Evolutionary conservation across 768 basidiomycete genomes (phyloP), one percentile per base, ranked within the genome.

Genomic region (Roridomyces roridus): DNA sequence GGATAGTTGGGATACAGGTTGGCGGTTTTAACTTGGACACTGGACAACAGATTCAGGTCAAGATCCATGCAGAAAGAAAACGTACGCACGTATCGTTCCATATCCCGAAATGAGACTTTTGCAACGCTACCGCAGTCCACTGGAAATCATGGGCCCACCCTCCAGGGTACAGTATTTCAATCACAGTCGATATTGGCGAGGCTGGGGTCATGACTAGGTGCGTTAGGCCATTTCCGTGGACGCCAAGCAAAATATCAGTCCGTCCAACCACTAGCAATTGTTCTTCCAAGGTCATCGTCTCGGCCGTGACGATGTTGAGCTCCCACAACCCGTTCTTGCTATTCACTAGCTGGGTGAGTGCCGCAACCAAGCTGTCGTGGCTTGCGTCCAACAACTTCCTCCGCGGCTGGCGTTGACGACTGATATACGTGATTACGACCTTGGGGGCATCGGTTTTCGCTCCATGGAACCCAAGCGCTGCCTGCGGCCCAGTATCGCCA

Each of bases 71-170:
- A 28, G 36, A 28, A 14, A 17, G 34, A 58, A 17, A 17, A 31
- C 17, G 49, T 20, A 81, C 77, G 60, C 67, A 89, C 84, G 83
- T 86, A 71, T 92, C 87, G 61, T 92, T 89, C 91, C 92, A 92
- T 28, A 96, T 77, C 1, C 85, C 88, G 61, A 86, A 89, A 71
- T 94, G 23, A 37, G 17, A 42, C 51, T 7, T 24, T 46, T 48
- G 91, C 11, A 94, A 71, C 0, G 90, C 85, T 29, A 82, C 72
- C 5, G 87, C 61, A 0, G 92, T 94, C 86, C 91, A 95, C 65
- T 92, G 85, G 68, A 94, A 94, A 66, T 94, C 93, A 65, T 89
- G 87, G 24, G 92, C 87, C 67, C 92, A 94, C 0, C 92, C 93
- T 3, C 71, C 77, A 0, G 91, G 92, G 66, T 80, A 89, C 74